A percentile compares a stretch with the other conserved stretches of the same genome.
Conservation (phyloP, 192 early-diverging fungal genomes). For the Ambispora gerdemannii region DNA sequence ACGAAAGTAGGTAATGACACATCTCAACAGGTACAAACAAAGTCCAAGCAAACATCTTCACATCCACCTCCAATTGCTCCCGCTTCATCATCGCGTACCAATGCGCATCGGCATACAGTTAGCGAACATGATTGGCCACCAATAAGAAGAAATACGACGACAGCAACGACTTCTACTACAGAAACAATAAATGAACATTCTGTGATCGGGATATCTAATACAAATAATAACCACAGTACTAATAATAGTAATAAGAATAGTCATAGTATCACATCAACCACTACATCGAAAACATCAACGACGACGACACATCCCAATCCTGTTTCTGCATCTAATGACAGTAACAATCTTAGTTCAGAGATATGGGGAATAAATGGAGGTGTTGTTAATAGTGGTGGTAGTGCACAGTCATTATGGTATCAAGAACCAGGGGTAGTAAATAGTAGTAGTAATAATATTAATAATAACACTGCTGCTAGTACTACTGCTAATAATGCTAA, state of each 20-base stretch:
- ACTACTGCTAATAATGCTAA: neutral
- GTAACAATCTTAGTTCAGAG: neutral
- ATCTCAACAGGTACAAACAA: conserved; percentile 4
- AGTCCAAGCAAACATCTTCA: neutral
- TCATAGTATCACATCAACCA: conserved; percentile 13
- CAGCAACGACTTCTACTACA: neutral
- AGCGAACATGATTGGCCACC: conserved; percentile 24
- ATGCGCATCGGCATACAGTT: conserved; percentile 2
- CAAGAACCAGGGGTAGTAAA: too few species aligned
- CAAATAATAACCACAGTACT: conserved; percentile 2
- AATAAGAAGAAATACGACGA: conserved; percentile 9
- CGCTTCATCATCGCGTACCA: neutral
- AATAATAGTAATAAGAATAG: conserved; percentile 4
- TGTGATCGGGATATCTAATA: neutral
- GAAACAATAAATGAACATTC: neutral
- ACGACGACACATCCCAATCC: too few species aligned
- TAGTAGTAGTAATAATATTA: too few species aligned
- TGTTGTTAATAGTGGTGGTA: neutral
- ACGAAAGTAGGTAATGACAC: neutral
- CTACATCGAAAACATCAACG: too few species aligned
- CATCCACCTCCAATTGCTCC: conserved; percentile 12
- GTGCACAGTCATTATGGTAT: conserved; percentile 23
- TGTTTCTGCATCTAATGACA: too few species aligned
- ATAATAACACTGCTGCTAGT: neutral
- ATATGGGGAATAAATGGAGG: neutral